Evolutionary conservation across 1,284 basidiomycete species (phyloP), one percentile per base, ranked within the genome.

Genomic region (Ustilago esculenta): DNA sequence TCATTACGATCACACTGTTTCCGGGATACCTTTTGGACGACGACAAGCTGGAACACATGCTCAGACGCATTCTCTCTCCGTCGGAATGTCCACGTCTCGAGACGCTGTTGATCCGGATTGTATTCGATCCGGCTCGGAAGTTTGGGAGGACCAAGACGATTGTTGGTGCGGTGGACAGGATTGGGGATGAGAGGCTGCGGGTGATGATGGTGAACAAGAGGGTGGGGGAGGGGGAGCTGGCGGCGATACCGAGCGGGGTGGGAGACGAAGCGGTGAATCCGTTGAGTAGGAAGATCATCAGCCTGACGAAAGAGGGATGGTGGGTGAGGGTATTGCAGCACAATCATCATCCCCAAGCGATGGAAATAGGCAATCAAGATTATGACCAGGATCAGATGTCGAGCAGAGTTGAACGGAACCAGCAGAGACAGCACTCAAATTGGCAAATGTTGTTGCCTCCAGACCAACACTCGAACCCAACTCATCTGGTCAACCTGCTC

Each of bases 131-230:
- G 4, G 58, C 51, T 6, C 56, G 50, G 2, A 17, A 63, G 8
- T 66, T 72, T n/a, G 68, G 67, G 17, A 21, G 68, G 18, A 59
- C 68, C n/a, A 72, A 63, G 52, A 72, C 68, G 35, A 72, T 72
- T 27, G 63, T 58, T 3, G 68, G 68, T 6, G 63, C 68, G 20
- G 63, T 48, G 7, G 58, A 67, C 30, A 24, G 68, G 21, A 67
- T 72, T n/a, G 58, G 50, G 2, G 68, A 72, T 36, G 58, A 61
- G 23, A 21, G 68, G 14, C 44, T 72, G 24, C 36, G 63, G 23
- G 69, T 67, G 32, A 60, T 60, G 54, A 25, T 67, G 7, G 46
- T 63, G 9, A 33, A 47, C 27, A 41, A 34, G 4, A 20, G 21
- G 2, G 64, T 67, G 6, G 69, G 69, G 1, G 51, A 55, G 24